phyloP scores from a whole-genome alignment of 2,329 filamentous ascomycete genomes.

The Claviceps sp. region DNA sequence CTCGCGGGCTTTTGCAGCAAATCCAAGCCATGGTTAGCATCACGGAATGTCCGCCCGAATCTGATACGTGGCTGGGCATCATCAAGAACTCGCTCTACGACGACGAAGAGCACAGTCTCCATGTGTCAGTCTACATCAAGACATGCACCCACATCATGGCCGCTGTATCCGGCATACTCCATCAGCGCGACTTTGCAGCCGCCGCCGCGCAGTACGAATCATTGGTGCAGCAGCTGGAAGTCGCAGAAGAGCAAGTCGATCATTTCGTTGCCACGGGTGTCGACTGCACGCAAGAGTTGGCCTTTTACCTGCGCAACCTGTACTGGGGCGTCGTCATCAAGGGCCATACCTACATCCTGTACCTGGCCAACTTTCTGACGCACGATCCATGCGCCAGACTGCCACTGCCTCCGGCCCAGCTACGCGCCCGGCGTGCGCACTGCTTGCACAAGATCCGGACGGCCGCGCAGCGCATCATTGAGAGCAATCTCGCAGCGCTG shows the following conservation, averaged over 20 bases:
- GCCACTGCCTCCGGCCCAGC: slow-evolving; percentile 11
- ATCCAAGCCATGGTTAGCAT: slow-evolving; percentile 21
- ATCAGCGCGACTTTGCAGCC: slow-evolving; percentile 13
- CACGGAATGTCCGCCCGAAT: slow-evolving; percentile 22
- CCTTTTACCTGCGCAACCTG: slow-evolving; percentile 21
- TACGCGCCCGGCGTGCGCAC: slow-evolving; percentile 16
- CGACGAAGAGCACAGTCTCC: slow-evolving; percentile 15
- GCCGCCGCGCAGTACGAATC: slow-evolving; percentile 16
- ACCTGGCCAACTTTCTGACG: slow-evolving; percentile 22
- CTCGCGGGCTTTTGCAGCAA: slow-evolving; percentile 18
- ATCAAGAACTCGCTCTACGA: slow-evolving; percentile 14
- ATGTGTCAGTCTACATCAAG: slow-evolving; percentile 16
- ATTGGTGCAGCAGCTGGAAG: slow-evolving; percentile 13
- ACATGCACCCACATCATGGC: slow-evolving; percentile 16
- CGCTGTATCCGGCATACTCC: slow-evolving; percentile 15
- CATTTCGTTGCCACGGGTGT: slow-evolving; percentile 7
- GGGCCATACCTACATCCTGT: slow-evolving; percentile 19
- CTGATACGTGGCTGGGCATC: slow-evolving; percentile 20
- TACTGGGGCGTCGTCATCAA: slow-evolving; percentile 22
- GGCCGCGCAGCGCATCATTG: slow-evolving; percentile 17
- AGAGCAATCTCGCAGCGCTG: slow-evolving; percentile 13
- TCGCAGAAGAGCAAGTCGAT: slow-evolving; percentile 13
- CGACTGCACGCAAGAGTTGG: slow-evolving; percentile 6
- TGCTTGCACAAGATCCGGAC: slow-evolving; percentile 15
- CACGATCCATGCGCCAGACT: slow-evolving; percentile 15